Base-by-base conservation (phyloP, 768 basidiomycete genomes). In the Boletellus emodensis region DNA sequence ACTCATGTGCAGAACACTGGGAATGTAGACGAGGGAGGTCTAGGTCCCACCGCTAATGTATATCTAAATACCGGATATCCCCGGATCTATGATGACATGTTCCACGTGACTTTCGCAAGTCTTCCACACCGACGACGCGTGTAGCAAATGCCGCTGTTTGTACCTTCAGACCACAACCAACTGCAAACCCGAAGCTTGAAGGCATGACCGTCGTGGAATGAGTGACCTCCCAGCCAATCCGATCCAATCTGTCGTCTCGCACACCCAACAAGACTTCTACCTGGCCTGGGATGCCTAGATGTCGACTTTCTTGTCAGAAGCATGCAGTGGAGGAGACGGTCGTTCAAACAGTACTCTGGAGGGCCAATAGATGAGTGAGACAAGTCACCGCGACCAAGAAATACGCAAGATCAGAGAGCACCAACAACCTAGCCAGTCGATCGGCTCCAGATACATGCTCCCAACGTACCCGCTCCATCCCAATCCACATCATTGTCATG, bases 331-430 rank as follows among this genome's bases (percentile, higher is more conserved):
- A 39, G 66, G 65, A 20, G 67, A 58, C 3, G 67, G 65, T 26
- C 66, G 56, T 30, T 53, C 67, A 48, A 67, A 65, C 12, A 20
- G 44, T 48, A 40, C 56, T 52, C 64, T 65, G 44, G 22, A 55
- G 48, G 38, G 40, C 44, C 44, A 49, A 48, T 10, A 36, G 33
- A 48, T 64, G 53, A 60, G 64, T 49, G 48, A 61, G 37, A 54
- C 48, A 39, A 47, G 54, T 46, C 37, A 37, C 41, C 10, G 40
- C 40, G 44, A 60, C 43, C 44, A 22, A 53, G 32, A 62, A 58
- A 51, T 51, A 52, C 3, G 48, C 44, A 51, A 58, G 44, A 48
- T 59, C 53, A 51, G 40, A 53, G 30, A 52, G 34, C 18, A 48
- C 10, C 52, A 46, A 48, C 48, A 51, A 40, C 13, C 49, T 13